phyloP scores from a whole-genome alignment of 805 yeast species.

The Candida tallmaniae region DNA sequence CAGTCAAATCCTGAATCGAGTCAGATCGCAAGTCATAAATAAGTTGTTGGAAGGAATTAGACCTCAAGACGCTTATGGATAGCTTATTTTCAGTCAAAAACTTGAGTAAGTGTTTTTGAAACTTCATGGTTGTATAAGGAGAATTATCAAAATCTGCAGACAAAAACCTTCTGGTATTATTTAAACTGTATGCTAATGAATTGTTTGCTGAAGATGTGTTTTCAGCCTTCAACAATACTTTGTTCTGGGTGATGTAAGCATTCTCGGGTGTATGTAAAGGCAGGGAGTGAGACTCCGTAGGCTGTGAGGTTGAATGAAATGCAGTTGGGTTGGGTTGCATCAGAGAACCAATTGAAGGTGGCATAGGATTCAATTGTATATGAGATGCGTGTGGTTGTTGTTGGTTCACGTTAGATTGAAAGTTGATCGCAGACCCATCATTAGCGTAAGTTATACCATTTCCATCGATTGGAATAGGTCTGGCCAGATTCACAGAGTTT shows the following conservation, averaged over 20 bases:
- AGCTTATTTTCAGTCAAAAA: slow-evolving; percentile 51
- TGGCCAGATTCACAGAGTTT: slow-evolving; percentile 35
- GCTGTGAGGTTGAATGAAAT: neutral
- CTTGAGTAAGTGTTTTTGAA: slow-evolving; percentile 47
- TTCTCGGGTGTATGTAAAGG: neutral
- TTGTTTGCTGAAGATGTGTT: neutral
- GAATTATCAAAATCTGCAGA: slow-evolving; percentile 34
- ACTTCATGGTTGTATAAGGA: slow-evolving; percentile 42
- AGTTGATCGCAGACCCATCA: slow-evolving; percentile 16
- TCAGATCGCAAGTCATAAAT: slow-evolving; percentile 47
- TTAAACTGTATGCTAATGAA: slow-evolving; percentile 5
- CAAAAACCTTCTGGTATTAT: slow-evolving; percentile 17
- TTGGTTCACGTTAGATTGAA: slow-evolving; percentile 4
- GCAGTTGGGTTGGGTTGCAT: neutral
- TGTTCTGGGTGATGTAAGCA: neutral
- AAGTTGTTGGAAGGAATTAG: slow-evolving; percentile 48
- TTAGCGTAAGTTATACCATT: slow-evolving; percentile 29
- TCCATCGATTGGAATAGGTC: slow-evolving; percentile 37
- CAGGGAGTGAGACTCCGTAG: neutral
- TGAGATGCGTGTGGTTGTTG: neutral
- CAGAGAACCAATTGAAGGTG: neutral
- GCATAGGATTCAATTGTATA: neutral
- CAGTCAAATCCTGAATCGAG: slow-evolving; percentile 43
- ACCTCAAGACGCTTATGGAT: slow-evolving; percentile 43
- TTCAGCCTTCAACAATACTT: neutral